Conservation (phyloP, 768 basidiomycete genomes). For the Tylopilus felleus region DNA sequence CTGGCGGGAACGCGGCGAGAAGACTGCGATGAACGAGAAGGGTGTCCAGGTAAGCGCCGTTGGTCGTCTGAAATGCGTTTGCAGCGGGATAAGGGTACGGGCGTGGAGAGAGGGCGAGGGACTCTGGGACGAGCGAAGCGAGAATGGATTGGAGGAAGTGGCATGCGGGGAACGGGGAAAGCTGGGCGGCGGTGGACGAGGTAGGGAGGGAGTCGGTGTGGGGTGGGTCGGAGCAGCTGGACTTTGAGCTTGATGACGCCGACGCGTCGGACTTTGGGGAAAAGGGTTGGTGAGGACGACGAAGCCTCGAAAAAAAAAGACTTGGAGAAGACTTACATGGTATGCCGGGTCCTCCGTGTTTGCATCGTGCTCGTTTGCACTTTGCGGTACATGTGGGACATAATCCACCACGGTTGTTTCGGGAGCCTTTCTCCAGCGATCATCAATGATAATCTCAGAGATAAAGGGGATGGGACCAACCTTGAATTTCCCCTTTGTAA, state of each 20-base stretch:
- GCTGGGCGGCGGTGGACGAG: slow-evolving; percentile 10
- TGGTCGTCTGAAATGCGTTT: slow-evolving; percentile 47
- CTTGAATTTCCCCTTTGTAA: slow-evolving; percentile 36
- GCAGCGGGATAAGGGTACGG: slow-evolving; percentile 32
- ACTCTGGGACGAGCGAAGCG: slow-evolving; percentile 47
- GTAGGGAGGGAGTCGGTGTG: slow-evolving; percentile 14
- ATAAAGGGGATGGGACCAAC: slow-evolving; percentile 16
- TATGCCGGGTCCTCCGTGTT: slow-evolving; percentile 44
- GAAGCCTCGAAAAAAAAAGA: not conserved
- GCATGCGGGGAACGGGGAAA: slow-evolving; percentile 45
- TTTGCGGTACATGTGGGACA: slow-evolving; percentile 32
- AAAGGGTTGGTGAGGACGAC: not conserved
- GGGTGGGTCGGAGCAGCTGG: slow-evolving; percentile 33
- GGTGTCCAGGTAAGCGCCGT: slow-evolving; percentile 73
- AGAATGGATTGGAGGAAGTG: slow-evolving; percentile 60
- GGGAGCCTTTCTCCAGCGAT: slow-evolving; percentile 34
- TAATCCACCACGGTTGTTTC: slow-evolving; percentile 13
- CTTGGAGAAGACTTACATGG: slow-evolving; percentile 34
- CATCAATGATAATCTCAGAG: slow-evolving; percentile 10
- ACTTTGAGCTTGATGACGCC: slow-evolving; percentile 44
- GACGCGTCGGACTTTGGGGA: slow-evolving; percentile 41
- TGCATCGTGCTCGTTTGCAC: slow-evolving; percentile 39
- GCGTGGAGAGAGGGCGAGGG: slow-evolving; percentile 32
- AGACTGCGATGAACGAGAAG: slow-evolving; percentile 78
- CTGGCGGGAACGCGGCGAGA: slow-evolving; percentile 56